phyloP scores from a whole-genome alignment of 2,329 filamentous ascomycete genomes.

The Fusarium sp. region DNA sequence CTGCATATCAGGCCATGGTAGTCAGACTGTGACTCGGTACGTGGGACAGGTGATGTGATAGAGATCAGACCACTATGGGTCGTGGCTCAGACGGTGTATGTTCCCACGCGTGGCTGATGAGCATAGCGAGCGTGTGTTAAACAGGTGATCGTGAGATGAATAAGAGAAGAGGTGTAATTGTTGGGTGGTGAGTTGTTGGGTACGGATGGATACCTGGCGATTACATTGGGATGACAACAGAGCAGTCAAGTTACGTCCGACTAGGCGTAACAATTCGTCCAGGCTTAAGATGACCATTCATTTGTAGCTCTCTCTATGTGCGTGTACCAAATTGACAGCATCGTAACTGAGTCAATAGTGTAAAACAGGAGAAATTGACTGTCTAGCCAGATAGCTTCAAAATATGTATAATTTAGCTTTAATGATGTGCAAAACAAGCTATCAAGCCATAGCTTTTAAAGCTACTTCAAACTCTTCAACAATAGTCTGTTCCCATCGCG shows the following conservation, averaged over 20 bases:
- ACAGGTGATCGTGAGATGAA: conserved; percentile 20
- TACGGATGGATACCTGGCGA: neutral
- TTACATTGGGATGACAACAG: neutral
- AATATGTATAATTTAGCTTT: neutral
- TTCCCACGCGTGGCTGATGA: conserved; percentile 30
- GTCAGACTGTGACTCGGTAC: conserved; percentile 10
- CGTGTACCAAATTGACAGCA: neutral
- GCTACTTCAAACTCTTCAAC: neutral
- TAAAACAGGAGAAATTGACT: neutral
- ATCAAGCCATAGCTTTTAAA: neutral
- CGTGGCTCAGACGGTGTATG: conserved; percentile 36
- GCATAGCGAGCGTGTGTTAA: neutral
- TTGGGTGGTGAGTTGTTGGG: neutral
- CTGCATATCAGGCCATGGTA: conserved; percentile 22
- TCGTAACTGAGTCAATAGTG: neutral
- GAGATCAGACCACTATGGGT: conserved; percentile 42
- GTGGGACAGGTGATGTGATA: conserved; percentile 32
- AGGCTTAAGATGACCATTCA: neutral
- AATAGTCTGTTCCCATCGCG: conserved; percentile 1
- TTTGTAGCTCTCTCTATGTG: neutral
- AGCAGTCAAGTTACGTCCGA: too few relatives aligned
- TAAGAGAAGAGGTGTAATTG: neutral
- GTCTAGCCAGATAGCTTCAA: neutral
- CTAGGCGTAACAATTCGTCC: too few relatives aligned
- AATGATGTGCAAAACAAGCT: too few relatives aligned